phyloP scores from a whole-genome alignment of 2,329 filamentous ascomycete genomes.

The Alternaria burnsii region DNA sequence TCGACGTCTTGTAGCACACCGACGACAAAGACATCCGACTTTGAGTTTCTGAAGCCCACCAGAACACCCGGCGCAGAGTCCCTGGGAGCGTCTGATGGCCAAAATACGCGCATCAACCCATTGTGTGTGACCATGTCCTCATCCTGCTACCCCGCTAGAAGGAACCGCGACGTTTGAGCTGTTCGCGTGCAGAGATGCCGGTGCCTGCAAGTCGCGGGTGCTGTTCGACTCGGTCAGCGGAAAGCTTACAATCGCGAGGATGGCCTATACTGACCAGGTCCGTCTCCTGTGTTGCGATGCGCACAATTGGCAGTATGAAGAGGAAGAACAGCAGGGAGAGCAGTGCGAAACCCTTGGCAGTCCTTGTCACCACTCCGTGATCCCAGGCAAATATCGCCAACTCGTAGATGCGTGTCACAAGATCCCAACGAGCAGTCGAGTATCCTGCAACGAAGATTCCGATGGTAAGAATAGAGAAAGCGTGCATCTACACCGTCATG shows the following conservation, averaged over 20 bases:
- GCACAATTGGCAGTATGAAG: constrained; percentile 83
- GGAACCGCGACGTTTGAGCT: constrained; percentile 90
- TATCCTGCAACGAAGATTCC: constrained; percentile 99
- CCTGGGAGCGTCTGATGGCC: constrained; percentile 86
- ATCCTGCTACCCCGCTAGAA: constrained; percentile 72
- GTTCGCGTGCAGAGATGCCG: constrained; percentile 93
- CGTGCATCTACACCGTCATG: constrained; percentile 78
- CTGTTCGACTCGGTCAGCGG: constrained; percentile 56
- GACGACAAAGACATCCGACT: constrained; percentile 87
- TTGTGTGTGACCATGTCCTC: constrained; percentile 72
- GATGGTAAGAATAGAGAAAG: constrained; percentile 93
- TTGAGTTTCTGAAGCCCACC: constrained; percentile 95
- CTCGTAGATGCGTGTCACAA: constrained; percentile 96
- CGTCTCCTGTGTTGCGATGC: constrained; percentile 81
- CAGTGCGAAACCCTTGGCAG: constrained; percentile 82
- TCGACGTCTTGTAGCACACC: constrained; percentile 90
- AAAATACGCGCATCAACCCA: constrained; percentile 98
- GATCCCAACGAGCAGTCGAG: constrained; percentile 98
- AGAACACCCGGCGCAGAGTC: constrained; percentile 82
- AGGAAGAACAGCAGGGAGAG: constrained; percentile 86
- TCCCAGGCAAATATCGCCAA: constrained; percentile 97
- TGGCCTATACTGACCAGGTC: constrained; percentile 69
- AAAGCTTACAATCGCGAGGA: background rate
- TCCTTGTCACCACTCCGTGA: constrained; percentile 92
- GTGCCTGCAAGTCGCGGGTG: constrained; percentile 81